A percentile compares a stretch with the other conserved stretches of the same genome.
phyloP scores from a whole-genome alignment of 2,329 filamentous ascomycete species.

The Phyllachora maydis region DNA sequence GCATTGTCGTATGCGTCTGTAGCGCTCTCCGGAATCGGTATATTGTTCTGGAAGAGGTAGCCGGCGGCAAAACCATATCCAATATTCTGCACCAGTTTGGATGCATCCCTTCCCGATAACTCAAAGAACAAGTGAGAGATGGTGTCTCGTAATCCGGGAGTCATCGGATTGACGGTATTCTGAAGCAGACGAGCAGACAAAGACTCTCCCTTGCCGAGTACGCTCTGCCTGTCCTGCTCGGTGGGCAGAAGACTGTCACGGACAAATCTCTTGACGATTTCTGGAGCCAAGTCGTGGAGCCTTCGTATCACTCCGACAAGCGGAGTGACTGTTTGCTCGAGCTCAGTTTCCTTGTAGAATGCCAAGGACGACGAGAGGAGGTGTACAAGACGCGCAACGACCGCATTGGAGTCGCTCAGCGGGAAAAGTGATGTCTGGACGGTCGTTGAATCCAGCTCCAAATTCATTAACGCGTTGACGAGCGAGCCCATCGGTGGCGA shows the following conservation, averaged over 20 bases:
- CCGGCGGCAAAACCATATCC: slow-evolving; percentile 90
- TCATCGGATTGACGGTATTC: slow-evolving; percentile 52
- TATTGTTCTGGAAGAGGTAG: slow-evolving; percentile 68
- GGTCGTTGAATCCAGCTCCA: slow-evolving; percentile 42
- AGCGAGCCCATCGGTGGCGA: slow-evolving; percentile 51
- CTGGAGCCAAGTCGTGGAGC: slow-evolving; percentile 49
- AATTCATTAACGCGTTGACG: slow-evolving; percentile 63
- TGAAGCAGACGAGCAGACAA: slow-evolving; percentile 59
- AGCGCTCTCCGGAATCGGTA: slow-evolving; percentile 39
- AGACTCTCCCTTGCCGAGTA: slow-evolving; percentile 55
- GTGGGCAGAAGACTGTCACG: slow-evolving; percentile 52
- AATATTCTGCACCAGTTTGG: slow-evolving; percentile 70
- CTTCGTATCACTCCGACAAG: slow-evolving; percentile 54
- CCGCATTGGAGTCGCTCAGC: slow-evolving; percentile 30
- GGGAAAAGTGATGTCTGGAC: slow-evolving; percentile 43
- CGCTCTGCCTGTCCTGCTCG: slow-evolving; percentile 51
- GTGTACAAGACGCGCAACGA: slow-evolving; percentile 44
- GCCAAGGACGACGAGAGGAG: slow-evolving; percentile 48
- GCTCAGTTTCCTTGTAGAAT: slow-evolving; percentile 42
- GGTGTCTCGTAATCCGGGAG: slow-evolving; percentile 50
- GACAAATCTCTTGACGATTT: slow-evolving; percentile 39
- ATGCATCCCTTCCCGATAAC: slow-evolving; percentile 61
- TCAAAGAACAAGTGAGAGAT: slow-evolving; percentile 72
- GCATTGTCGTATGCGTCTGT: background rate
- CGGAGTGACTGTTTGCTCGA: slow-evolving; percentile 52